Percentiles rank a stretch among this genome's conserved stretches.
Evolutionary conservation across 2,329 filamentous ascomycete species (phyloP).

Genomic region (Ceratocystis colombiana): DNA sequence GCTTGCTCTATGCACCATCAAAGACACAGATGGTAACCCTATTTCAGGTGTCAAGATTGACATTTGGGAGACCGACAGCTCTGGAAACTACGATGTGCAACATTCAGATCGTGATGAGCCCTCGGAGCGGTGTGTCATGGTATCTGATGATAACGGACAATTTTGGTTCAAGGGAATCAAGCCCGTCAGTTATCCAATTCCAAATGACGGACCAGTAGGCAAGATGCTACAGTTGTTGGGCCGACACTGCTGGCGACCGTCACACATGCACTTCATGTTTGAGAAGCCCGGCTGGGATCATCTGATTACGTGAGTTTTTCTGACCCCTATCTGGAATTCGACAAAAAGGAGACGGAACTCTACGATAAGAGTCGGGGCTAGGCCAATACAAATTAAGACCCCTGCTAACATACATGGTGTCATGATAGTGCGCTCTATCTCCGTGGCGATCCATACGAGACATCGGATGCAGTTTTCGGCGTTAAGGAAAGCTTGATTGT

Average conservation of each 20-base stretch:
- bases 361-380: too few species aligned
- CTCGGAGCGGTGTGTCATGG: constrained; percentile 31
- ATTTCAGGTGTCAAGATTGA: constrained; percentile 57
- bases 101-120: constrained; percentile 45
- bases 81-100: constrained; percentile 68
- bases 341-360: not conserved
- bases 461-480: constrained; percentile 74
- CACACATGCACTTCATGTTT: constrained; percentile 86
- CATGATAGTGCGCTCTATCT: constrained; percentile 59
- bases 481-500: constrained; percentile 73
- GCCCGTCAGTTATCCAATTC: constrained; percentile 77
- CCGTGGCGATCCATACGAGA: constrained; percentile 69
- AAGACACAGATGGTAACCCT: constrained; percentile 50
- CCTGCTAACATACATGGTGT: not conserved
- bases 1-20: constrained; percentile 56
- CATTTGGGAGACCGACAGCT: constrained; percentile 69
- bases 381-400: not conserved
- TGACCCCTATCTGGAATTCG: too few species aligned
- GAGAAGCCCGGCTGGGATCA: constrained; percentile 67
- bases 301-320: constrained; percentile 61
- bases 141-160: constrained; percentile 29
- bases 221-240: constrained; percentile 53
- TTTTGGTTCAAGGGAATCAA: constrained; percentile 83
- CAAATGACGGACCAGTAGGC: constrained; percentile 74
- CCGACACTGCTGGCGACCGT: constrained; percentile 68